Conservation (phyloP, 257 asterid genomes). For the Capsicum chinense region DNA sequence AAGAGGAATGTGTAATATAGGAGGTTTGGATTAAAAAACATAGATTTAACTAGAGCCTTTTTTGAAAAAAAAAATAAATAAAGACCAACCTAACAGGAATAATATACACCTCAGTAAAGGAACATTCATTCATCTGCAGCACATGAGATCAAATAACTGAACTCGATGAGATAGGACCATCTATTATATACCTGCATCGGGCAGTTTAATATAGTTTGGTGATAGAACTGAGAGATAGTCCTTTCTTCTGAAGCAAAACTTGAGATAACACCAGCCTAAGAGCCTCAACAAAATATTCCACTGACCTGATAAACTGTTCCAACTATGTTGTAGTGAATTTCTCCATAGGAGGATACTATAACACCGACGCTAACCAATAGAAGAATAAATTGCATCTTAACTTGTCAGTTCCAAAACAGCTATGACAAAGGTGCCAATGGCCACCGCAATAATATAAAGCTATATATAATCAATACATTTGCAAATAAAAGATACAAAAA, state of each 20-base stretch:
- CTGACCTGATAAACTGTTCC: too few species aligned
- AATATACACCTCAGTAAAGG: not conserved
- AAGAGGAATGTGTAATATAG: not conserved
- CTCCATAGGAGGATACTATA: slow-evolving; percentile 93
- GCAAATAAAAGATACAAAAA: not conserved
- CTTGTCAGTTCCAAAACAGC: slow-evolving; percentile 96
- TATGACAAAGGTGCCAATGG: slow-evolving; percentile 93
- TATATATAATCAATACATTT: not conserved
- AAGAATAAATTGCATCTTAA: slow-evolving; percentile 77
- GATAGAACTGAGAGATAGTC: too few species aligned
- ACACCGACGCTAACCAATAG: slow-evolving; percentile 92
- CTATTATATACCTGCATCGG: too few species aligned
- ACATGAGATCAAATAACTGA: not conserved
- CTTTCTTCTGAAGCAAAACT: too few species aligned
- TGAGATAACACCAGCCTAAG: too few species aligned
- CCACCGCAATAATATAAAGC: slow-evolving; percentile 63
- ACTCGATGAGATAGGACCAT: not conserved
- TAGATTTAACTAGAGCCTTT: not conserved
- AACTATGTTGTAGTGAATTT: slow-evolving; percentile 41
- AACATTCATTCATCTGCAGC: not conserved
- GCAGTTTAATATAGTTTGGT: too few species aligned
- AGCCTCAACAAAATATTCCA: too few species aligned
- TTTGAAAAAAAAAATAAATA: slow-evolving; percentile 16
- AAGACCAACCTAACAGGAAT: not conserved
- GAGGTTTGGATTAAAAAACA: not conserved